phyloP scores from a whole-genome alignment of 495 filamentous ascomycete genomes.

The Penicillium cosmopolitanum region DNA sequence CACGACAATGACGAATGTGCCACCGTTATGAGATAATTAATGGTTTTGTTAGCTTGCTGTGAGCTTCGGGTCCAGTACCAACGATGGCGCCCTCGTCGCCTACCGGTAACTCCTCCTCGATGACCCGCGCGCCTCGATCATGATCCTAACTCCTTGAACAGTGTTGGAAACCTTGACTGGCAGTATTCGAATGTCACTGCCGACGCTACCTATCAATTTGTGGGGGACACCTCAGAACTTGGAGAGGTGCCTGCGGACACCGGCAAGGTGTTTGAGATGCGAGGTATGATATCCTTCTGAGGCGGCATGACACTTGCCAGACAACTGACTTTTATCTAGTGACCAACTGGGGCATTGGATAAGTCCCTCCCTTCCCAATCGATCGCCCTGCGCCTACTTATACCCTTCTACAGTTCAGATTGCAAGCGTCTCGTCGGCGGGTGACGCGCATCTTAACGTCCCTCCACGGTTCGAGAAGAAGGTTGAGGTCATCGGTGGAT shows the following conservation, averaged over 20 bases:
- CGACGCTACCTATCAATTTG: slow-evolving; percentile 62
- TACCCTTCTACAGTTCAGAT: slow-evolving; percentile 54
- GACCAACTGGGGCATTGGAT: slow-evolving; percentile 69
- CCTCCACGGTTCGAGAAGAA: slow-evolving; percentile 53
- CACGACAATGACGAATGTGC: slow-evolving; percentile 1
- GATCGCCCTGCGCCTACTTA: slow-evolving; percentile 1
- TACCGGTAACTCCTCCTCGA: slow-evolving; percentile 41
- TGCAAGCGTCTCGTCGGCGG: slow-evolving; percentile 54
- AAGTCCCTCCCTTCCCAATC: slow-evolving; percentile 23
- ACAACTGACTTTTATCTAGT: slow-evolving; percentile 42
- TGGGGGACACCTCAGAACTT: slow-evolving; percentile 36
- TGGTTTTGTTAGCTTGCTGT: slow-evolving; percentile 48
- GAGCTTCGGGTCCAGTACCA: slow-evolving; percentile 63
- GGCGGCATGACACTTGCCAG: neutral
- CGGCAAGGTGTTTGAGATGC: slow-evolving; percentile 39
- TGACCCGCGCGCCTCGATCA: neutral
- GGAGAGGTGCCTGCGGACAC: slow-evolving; percentile 17
- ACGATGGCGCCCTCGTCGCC: slow-evolving; percentile 58
- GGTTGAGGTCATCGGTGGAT: slow-evolving; percentile 71
- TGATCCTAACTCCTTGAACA: slow-evolving; percentile 19
- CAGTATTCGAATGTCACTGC: slow-evolving; percentile 68
- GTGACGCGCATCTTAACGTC: slow-evolving; percentile 52
- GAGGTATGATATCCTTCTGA: slow-evolving; percentile 30
- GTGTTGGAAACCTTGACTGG: slow-evolving; percentile 67
- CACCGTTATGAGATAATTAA: slow-evolving; percentile 11